Evolutionary conservation across 257 asterid species (phyloP), one percentile per base, ranked within the genome.

Genomic region (Ehretia macrophylla): DNA sequence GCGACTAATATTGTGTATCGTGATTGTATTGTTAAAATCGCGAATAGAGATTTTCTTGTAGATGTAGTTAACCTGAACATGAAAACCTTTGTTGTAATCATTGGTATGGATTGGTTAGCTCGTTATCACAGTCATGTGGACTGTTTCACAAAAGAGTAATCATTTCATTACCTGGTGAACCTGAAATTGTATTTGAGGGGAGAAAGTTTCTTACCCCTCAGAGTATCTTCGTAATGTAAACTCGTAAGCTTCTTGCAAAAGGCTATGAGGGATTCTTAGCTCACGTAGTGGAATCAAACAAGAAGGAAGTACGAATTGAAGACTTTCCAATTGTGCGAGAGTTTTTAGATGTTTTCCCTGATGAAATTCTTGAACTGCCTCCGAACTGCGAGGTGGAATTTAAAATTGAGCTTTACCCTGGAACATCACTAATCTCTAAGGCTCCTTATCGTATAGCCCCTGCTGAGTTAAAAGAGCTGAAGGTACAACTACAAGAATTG

Each of bases 381-480:
- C 5, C 22, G 1, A 4, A 18, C 1, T 0, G 51, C 8, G 51
- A 62, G 8, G 14, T 62, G 0, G 51, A 62, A 35, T 62, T 62
- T 10, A 14, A 21, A 0, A 62, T 62, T 11, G 59, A 51, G 4
- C 22, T 60, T 5, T 3, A 42, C 11, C 56, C 45, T 5, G 56
- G 55, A 4, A 22, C 23, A 0, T 9, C 21, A 14, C 37, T 51
- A 8, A 20, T 53, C 10, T 49, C 67, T 37, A 50, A 13, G 0
- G 35, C 58, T n/a, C 51, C 51, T 0, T 62, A 62, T 50, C 6
- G 50, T 2, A 62, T 18, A 49, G 38, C 67, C 1, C 64, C 59
- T 5, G 14, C 14, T 11, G 50, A 62, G 49, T 1, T 62, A 49
- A 62, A 14, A 11, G 58, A 51, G 18, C 14, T 62, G 8, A 62